phyloP scores from a whole-genome alignment of 2,329 filamentous ascomycete genomes.

The Talaromyces pinophilus region DNA sequence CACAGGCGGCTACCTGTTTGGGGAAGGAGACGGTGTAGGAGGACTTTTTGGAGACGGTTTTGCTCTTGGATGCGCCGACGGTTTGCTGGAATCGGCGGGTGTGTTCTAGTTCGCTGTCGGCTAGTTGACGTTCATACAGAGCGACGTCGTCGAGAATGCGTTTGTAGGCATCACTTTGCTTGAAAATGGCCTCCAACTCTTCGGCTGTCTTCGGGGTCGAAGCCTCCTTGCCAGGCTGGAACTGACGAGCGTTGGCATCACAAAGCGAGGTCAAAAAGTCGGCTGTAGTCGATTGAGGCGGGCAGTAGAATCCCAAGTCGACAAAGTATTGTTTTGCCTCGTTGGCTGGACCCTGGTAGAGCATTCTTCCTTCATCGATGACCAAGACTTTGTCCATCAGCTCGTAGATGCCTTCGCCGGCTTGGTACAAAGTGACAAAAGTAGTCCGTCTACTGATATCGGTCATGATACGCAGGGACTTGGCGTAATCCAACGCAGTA shows the following conservation, averaged over 20 bases:
- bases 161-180: constrained; percentile 62
- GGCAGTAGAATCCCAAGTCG: constrained; percentile 63
- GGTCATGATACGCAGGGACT: constrained; percentile 70
- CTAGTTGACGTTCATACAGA: constrained; percentile 59
- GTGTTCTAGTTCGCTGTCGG: constrained; percentile 60
- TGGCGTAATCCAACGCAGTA: constrained; percentile 75
- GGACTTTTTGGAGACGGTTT: constrained; percentile 67
- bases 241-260: constrained; percentile 69
- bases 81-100: constrained; percentile 66
- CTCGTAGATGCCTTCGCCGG: constrained; percentile 68
- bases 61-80: constrained; percentile 65
- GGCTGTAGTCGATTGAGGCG: constrained; percentile 65
- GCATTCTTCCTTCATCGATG: constrained; percentile 70
- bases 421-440: constrained; percentile 71
- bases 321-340: constrained; percentile 67
- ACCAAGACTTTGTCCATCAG: constrained; percentile 80
- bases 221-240: constrained; percentile 65
- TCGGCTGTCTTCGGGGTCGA: constrained; percentile 68
- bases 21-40: constrained; percentile 75
- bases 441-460: constrained; percentile 72
- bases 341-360: constrained; percentile 65
- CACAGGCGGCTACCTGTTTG: constrained; percentile 47
- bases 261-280: constrained; percentile 78
- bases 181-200: constrained; percentile 69
- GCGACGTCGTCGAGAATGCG: constrained; percentile 62